phyloP scores from a whole-genome alignment of 805 yeast genomes.

The Candida broadrunensis region DNA sequence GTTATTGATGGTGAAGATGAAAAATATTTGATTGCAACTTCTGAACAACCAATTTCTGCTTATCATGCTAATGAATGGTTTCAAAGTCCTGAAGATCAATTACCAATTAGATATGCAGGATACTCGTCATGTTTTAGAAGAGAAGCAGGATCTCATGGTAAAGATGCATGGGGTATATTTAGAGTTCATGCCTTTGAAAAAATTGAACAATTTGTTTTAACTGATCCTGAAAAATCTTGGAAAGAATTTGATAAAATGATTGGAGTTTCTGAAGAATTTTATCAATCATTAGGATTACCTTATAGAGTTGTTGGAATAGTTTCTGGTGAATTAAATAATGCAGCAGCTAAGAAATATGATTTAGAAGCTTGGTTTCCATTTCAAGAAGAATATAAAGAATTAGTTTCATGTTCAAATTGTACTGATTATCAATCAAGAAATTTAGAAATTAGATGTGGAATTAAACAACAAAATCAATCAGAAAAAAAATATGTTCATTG shows the following conservation, averaged over 20 bases:
- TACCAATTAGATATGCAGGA: constrained; percentile 96
- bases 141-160: constrained; percentile 99
- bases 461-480: constrained; percentile 89
- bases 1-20: constrained; percentile 97
- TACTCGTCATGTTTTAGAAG: constrained; percentile 98
- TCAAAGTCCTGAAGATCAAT: constrained; percentile 93
- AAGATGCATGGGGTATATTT: constrained; percentile 99
- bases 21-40: constrained; percentile 95
- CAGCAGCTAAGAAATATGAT: constrained; percentile 98
- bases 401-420: constrained; percentile 98
- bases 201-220: constrained; percentile 91
- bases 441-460: constrained; percentile 98
- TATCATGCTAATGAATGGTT: constrained; percentile 98
- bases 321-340: constrained; percentile 97
- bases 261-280: constrained; percentile 84
- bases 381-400: constrained; percentile 97
- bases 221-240: constrained; percentile 99
- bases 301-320: constrained; percentile 98
- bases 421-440: constrained; percentile 99
- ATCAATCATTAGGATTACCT: constrained; percentile 87
- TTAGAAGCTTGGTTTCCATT: constrained; percentile 99
- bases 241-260: constrained; percentile 96
- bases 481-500: constrained; percentile 99
- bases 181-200: constrained; percentile 98
- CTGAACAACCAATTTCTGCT: constrained; percentile 98